These are phyloP conservation scores for Microcos paniculata DNA, from an alignment of 345 rosid genomes.

Conservation along the genomic window DNA sequence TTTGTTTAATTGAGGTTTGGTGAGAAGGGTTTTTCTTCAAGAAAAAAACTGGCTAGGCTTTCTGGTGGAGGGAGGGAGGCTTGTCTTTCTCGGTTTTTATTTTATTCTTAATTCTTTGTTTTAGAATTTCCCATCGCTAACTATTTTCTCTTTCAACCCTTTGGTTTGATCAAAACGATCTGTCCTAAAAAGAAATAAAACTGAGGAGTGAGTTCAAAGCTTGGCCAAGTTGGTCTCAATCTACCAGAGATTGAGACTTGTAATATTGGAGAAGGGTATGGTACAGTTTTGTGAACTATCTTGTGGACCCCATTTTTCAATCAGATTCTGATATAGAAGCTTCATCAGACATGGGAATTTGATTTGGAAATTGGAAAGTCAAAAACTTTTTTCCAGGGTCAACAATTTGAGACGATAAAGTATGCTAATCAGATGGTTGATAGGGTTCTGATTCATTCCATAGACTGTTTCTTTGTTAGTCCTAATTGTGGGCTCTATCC, in stretches of 20 bases:
- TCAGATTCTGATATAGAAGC: slow-evolving; percentile 15
- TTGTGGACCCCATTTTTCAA: neutral
- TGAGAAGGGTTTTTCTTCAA: slow-evolving; percentile 59
- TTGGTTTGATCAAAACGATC: neutral
- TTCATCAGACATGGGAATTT: neutral
- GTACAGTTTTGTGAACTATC: neutral
- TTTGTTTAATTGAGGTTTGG: slow-evolving; percentile 56
- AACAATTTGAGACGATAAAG: neutral
- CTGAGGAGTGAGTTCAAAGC: slow-evolving; percentile 38
- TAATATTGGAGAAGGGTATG: neutral
- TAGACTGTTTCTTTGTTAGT: neutral
- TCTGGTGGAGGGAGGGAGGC: slow-evolving; percentile 50
- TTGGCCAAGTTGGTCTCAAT: slow-evolving; percentile 33
- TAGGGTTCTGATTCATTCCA: neutral
- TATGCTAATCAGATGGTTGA: slow-evolving; percentile 15
- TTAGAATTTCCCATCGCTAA: slow-evolving; percentile 20
- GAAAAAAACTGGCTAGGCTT: slow-evolving; percentile 41
- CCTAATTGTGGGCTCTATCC: neutral
- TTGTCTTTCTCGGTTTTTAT: slow-evolving; percentile 37
- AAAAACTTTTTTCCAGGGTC: neutral
- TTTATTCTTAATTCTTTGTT: neutral
- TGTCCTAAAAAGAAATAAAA: slow-evolving; percentile 2
- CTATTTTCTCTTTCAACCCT: slow-evolving; percentile 16
- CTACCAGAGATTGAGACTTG: neutral
- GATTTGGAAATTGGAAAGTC: neutral